Percentiles rank a stretch among this genome's conserved stretches.
Evolutionary conservation across 2,329 filamentous ascomycete genomes (phyloP).

Genomic region (Escovopsis sp.): DNA sequence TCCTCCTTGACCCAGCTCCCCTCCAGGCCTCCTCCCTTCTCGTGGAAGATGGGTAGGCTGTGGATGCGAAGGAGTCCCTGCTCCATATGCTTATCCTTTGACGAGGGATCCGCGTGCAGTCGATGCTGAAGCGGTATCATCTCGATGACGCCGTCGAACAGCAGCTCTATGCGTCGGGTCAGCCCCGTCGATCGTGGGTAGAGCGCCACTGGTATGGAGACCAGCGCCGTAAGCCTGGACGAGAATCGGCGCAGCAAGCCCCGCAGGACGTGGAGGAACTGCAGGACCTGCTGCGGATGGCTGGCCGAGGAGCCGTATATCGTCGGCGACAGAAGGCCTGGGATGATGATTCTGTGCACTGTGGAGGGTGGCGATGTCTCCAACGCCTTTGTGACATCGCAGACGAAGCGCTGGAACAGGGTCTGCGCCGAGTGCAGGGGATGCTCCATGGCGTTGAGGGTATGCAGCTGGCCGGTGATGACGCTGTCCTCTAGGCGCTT

Average conservation of each 20-base stretch:
- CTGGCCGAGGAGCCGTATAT: constrained; percentile 57
- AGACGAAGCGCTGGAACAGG: constrained; percentile 47
- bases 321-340: constrained; percentile 72
- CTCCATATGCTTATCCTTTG: constrained; percentile 51
- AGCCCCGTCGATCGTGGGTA: constrained; percentile 63
- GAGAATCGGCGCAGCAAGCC: constrained; percentile 56
- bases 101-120: constrained; percentile 35
- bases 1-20: constrained; percentile 62
- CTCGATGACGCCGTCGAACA: constrained; percentile 78
- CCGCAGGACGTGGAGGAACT: constrained; percentile 67
- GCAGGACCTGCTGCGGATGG: constrained; percentile 58
- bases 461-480: constrained; percentile 34
- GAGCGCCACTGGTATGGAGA: constrained; percentile 67
- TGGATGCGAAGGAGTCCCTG: constrained; percentile 80
- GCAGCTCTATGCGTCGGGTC: constrained; percentile 70
- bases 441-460: constrained; percentile 32
- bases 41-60: constrained; percentile 69
- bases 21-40: constrained; percentile 68
- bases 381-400: constrained; percentile 40
- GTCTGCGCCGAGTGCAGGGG: constrained; percentile 11
- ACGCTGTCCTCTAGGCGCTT: constrained; percentile 41
- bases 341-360: constrained; percentile 73
- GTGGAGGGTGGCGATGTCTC: constrained; percentile 40
- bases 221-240: constrained; percentile 51
- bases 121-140: constrained; percentile 53